phyloP scores from a whole-genome alignment of 257 asterid genomes.

The Solanum habrochaites region DNA sequence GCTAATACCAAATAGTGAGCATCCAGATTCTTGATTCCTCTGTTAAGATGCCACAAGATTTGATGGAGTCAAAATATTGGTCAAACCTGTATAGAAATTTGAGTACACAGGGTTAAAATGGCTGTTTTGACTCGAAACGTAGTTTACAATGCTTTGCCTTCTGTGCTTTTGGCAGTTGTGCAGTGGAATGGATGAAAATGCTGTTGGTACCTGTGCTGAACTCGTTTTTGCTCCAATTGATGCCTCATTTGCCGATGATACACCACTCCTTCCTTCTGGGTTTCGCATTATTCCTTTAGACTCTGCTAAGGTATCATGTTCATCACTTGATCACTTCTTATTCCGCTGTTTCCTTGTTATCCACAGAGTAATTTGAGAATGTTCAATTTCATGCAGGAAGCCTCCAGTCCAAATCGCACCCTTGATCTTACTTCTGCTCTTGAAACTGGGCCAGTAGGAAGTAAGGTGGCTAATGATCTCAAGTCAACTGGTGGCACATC shows the following conservation, averaged over 20 bases:
- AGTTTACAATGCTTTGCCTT: background rate
- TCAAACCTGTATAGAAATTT: background rate
- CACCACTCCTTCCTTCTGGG: slow-evolving; percentile 85
- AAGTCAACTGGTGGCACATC: slow-evolving; percentile 24
- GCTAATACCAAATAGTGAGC: background rate
- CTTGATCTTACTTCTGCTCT: slow-evolving; percentile 89
- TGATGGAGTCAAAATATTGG: background rate
- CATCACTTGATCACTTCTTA: background rate
- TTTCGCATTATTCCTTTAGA: slow-evolving; percentile 86
- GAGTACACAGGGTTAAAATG: background rate
- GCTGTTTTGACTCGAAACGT: background rate
- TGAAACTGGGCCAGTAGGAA: slow-evolving; percentile 60
- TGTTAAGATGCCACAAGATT: background rate
- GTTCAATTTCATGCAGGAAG: slow-evolving; percentile 33
- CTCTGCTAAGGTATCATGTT: slow-evolving; percentile 42
- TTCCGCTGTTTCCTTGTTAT: background rate
- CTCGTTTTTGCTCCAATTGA: slow-evolving; percentile 89
- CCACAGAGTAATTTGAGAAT: background rate
- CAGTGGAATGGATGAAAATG: slow-evolving; percentile 82
- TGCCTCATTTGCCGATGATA: slow-evolving; percentile 82
- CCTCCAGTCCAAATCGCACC: slow-evolving; percentile 77
- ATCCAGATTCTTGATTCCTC: background rate
- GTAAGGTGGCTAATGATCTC: slow-evolving; percentile 29
- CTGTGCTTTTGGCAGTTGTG: slow-evolving; percentile 42
- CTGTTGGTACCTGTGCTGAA: slow-evolving; percentile 74